Percentiles rank a stretch among this genome's conserved stretches.
Evolutionary conservation across 129 eudicot genomes (phyloP).

Genomic region (Rutidosis leptorrhynchoides): DNA sequence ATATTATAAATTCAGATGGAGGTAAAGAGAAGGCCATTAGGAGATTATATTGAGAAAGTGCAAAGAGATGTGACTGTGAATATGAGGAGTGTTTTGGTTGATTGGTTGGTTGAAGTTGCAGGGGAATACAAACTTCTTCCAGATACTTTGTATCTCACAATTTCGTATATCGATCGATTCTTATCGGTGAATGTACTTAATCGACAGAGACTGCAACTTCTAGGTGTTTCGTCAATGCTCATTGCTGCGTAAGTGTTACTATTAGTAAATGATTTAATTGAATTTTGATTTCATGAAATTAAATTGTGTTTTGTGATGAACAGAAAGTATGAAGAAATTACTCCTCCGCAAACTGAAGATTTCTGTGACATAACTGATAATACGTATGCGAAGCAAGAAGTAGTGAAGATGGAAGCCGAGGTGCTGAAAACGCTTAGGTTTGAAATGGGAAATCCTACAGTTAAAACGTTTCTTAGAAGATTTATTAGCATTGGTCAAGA

Average conservation of each 20-base stretch:
- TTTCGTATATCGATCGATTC: slow-evolving; percentile 76
- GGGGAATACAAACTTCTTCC: slow-evolving; percentile 78
- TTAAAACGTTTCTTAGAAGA: slow-evolving; percentile 61
- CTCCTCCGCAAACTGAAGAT: slow-evolving; percentile 54
- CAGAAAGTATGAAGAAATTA: slow-evolving; percentile 94
- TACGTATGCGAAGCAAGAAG: slow-evolving; percentile 61
- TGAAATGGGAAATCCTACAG: slow-evolving; percentile 63
- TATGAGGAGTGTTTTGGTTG: slow-evolving; percentile 73
- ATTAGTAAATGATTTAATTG: not conserved
- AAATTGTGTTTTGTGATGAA: not conserved
- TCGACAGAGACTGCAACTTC: slow-evolving; percentile 77
- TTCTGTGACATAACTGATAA: slow-evolving; percentile 70
- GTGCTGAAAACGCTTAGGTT: slow-evolving; percentile 47
- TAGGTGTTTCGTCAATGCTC: slow-evolving; percentile 93
- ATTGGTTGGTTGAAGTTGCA: slow-evolving; percentile 93
- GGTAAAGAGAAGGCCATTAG: slow-evolving; percentile 60
- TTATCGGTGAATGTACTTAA: slow-evolving; percentile 54
- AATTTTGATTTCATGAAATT: no score
- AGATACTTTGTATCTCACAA: slow-evolving; percentile 65
- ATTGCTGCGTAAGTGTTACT: slow-evolving; percentile 65
- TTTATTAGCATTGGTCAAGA: slow-evolving; percentile 53
- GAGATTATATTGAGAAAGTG: slow-evolving; percentile 63
- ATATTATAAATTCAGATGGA: slow-evolving; percentile 48
- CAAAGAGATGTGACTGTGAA: slow-evolving; percentile 78
- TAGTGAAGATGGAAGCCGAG: slow-evolving; percentile 87